phyloP scores from a whole-genome alignment of 208 protist genomes.

The Leishmania martiniquensis region DNA sequence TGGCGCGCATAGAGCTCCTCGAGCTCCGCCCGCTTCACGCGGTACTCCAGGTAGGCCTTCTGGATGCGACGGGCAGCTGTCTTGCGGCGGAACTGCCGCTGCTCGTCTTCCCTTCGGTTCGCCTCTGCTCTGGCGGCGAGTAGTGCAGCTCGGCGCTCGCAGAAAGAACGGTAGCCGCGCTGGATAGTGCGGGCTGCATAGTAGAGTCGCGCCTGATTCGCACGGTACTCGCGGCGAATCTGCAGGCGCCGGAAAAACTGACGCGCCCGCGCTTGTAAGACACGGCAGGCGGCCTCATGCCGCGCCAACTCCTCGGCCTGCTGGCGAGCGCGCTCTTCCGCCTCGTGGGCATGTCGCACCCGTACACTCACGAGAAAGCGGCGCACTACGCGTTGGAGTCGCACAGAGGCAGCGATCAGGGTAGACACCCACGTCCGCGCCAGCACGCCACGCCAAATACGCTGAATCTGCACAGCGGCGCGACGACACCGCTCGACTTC shows the following conservation, averaged over 20 bases:
- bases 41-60: constrained; percentile 54
- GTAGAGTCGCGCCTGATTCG: constrained; percentile 45
- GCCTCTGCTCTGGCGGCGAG: constrained; percentile 58
- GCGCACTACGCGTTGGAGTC: constrained; percentile 69
- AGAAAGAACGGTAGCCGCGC: constrained; percentile 66
- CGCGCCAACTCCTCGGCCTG: constrained; percentile 40
- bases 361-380: constrained; percentile 52
- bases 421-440: constrained; percentile 60
- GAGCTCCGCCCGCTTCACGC: constrained; percentile 46
- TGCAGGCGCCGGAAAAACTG: constrained; percentile 73
- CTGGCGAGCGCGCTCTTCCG: constrained; percentile 34
- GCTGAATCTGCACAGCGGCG: constrained; percentile 73
- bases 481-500: constrained; percentile 54
- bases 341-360: constrained; percentile 38
- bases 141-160: constrained; percentile 44
- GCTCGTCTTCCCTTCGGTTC: constrained; percentile 65
- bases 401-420: constrained; percentile 47
- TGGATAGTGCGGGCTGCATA: constrained; percentile 82
- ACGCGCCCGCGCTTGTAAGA: constrained; percentile 71
- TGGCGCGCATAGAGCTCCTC: constrained; percentile 36
- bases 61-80: constrained; percentile 82
- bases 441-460: constrained; percentile 77
- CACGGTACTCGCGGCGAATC: constrained; percentile 61
- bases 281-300: constrained; percentile 50
- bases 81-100: constrained; percentile 40